Base-by-base conservation (phyloP, 495 filamentous ascomycete species). In the Neurospora sp. region DNA sequence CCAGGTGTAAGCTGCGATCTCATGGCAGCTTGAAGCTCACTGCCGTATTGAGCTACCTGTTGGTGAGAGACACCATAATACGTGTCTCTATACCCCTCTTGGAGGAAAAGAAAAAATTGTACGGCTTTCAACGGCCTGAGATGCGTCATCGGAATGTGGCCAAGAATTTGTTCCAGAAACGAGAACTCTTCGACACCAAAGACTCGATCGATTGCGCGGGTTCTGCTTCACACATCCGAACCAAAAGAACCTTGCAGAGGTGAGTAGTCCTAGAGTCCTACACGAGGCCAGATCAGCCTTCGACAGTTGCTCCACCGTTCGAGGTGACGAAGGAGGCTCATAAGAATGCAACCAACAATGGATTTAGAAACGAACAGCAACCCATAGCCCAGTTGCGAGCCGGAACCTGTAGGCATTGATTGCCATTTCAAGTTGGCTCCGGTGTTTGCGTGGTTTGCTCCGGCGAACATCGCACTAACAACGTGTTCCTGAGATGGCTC, bases 401-500 rank as follows among this genome's bases (percentile, higher is more conserved):
- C 10, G 20, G 48, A 20, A 59, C 9, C 48, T 59, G 48, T 65
- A 65, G 53, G 53, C 27, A 35, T 65, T 68, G 73, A 35, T 65
- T 68, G 73, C 40, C 70, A 74, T 48, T 68, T 53, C 40, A 44
- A 42, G 45, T 68, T 31, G 69, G 42, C 45, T 72, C 53, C 2
- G 71, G 31, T 14, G 38, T 72, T 72, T 73, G 69, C 27, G 69
- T 44, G 69, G 42, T 27, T 68, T 45, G 45, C 27, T 61, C 48
- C 39, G 68, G 71, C 69, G 73, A 37, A 27, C 42, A 69, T 65
- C 27, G 14, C 53, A 65, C 53, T 65, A 65, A 65, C 14, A 35
- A 35, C 27, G 27, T 65, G 53, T 35, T 65, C 53, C 53, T 65
- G 53, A 65, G 53, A 65, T 27, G 12, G 53, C 14, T 65, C 27